Evolutionary conservation across 2,329 filamentous ascomycete genomes (phyloP), one percentile per base, ranked within the genome.

Genomic region (Sporothrix humicola): DNA sequence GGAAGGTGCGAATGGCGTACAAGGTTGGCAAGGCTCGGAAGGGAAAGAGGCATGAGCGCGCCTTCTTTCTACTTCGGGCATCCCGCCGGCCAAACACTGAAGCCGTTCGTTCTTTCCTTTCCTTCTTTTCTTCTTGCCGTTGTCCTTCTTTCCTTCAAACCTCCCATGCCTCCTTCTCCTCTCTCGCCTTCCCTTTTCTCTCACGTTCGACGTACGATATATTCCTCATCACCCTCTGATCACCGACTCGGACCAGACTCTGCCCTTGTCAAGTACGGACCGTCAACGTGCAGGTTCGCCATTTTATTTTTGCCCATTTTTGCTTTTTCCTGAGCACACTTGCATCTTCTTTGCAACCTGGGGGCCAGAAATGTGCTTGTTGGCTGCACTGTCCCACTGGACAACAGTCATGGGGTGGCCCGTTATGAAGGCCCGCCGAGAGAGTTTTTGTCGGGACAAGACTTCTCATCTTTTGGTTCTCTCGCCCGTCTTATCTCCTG

Each of bases 351-450:
- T 13, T 65, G 61, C 42, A 66, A 65, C 61, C 12, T 63, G 42
- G 61, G 42, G 42, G 61, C 61, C 61, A 65, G 61, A 65, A 65
- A 65, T 9, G 42, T 48, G 61, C 48, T 44, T 66, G 61, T 66
- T 66, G 61, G 61, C 61, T 48, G 61, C 61, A 66, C 61, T 46
- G 61, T 65, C n/a, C 61, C n/a, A 48, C 54, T 9, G 37, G 12
- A 46, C 42, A 48, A 20, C 42, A 26, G 20, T 65, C 42, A 48
- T 9, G n/a, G n/a, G 42, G 59, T 20, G 61, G 61, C 61, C 61
- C 20, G 42, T 48, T 26, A 42, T 8, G 37, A 15, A 48, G 42
- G 42, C 42, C 61, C 2, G 54, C 12, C n/a, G 52, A 17, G 52
- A 17, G 42, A 26, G 44, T 42, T 59, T n/a, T 37, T 63, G 58